Conservation (phyloP, 768 basidiomycete genomes). For the Rhodotorula sphaerocarpa region DNA sequence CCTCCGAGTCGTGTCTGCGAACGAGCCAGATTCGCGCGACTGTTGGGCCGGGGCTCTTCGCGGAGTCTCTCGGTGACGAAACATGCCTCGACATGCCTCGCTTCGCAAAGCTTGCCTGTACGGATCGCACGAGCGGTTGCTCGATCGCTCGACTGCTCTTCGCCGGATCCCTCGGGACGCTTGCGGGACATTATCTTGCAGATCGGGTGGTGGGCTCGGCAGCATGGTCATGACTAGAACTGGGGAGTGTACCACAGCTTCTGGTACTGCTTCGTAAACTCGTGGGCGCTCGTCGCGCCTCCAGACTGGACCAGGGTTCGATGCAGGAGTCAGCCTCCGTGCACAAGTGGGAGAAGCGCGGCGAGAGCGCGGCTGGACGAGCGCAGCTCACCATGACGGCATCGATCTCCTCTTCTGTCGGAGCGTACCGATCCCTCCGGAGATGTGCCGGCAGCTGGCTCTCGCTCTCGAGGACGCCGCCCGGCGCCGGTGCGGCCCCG, state of each 20-base stretch:
- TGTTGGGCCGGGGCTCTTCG: too few species aligned
- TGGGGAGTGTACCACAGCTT: slow-evolving; percentile 27
- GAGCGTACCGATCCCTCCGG: slow-evolving; percentile 9
- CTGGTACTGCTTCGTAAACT: slow-evolving; percentile 12
- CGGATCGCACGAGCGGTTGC: too few species aligned
- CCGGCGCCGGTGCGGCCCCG: neutral
- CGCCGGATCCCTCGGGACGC: too few species aligned
- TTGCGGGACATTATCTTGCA: too few species aligned
- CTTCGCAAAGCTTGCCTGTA: too few species aligned
- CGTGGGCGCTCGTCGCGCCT: neutral
- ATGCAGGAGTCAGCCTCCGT: too few species aligned
- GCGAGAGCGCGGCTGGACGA: neutral
- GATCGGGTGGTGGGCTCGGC: neutral
- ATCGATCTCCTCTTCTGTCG: slow-evolving; percentile 16
- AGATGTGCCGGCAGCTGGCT: slow-evolving; percentile 22
- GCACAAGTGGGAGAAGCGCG: neutral
- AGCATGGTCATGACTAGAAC: neutral
- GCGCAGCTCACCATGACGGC: slow-evolving; percentile 21
- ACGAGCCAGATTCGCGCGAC: too few species aligned
- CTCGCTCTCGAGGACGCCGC: slow-evolving; percentile 2
- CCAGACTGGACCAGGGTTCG: neutral
- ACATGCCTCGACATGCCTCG: too few species aligned
- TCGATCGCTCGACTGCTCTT: too few species aligned
- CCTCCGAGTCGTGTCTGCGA: too few species aligned
- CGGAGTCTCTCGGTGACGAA: too few species aligned